Percentiles rank a stretch among this genome's conserved stretches.
These are phyloP conservation scores for Penicillium paxilli DNA, from an alignment of 495 filamentous ascomycete genomes.

Conservation along the genomic window DNA sequence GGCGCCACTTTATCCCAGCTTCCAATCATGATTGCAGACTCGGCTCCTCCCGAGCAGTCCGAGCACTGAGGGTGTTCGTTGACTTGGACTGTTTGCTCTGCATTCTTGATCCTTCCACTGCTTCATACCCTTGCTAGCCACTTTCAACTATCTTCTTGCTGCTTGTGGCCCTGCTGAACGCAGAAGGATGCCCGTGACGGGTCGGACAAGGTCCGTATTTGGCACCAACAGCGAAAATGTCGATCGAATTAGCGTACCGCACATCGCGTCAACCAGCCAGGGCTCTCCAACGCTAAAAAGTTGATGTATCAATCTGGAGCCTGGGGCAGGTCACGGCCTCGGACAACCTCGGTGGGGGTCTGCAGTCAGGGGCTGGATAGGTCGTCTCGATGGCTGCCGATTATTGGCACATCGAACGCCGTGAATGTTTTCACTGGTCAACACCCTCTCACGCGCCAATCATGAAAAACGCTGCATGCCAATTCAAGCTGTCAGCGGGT, in stretches of 20 bases:
- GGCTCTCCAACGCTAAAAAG: conserved; percentile 5
- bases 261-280: background rate
- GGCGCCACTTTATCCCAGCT: background rate
- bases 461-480: conserved; percentile 6
- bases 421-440: background rate
- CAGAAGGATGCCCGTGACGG: background rate
- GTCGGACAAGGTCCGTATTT: background rate
- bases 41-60: conserved; percentile 5
- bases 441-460: conserved; percentile 5
- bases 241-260: background rate
- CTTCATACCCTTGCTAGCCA: background rate
- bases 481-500: conserved; percentile 13
- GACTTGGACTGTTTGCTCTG: background rate
- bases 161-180: background rate
- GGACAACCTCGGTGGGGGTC: conserved; percentile 11
- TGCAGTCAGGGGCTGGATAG: background rate
- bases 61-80: conserved; percentile 6
- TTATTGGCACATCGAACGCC: conserved; percentile 17
- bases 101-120: background rate
- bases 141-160: no score
- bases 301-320: conserved; percentile 26
- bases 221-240: background rate
- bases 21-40: conserved; percentile 1
- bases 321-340: conserved; percentile 15
- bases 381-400: conserved; percentile 4